Conservation (phyloP, 2,329 filamentous ascomycete species). For the Hypoxylon rubiginosum region DNA sequence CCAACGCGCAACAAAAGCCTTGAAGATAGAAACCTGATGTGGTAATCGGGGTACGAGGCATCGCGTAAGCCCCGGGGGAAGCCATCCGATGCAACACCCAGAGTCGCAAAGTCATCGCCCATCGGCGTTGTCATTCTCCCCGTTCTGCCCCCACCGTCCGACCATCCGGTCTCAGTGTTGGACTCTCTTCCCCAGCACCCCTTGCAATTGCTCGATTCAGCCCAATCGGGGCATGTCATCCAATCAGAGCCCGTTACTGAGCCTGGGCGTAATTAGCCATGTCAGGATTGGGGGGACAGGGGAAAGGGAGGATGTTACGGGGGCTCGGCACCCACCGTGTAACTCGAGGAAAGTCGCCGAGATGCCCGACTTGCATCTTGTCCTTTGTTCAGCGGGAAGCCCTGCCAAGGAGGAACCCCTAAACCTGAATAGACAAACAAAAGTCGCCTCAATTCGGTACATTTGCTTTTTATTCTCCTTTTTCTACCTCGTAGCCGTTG, state of each 20-base stretch:
- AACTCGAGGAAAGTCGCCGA: slow-evolving; percentile 4
- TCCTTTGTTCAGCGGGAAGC: neutral
- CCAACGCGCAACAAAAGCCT: neutral
- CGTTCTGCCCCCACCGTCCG: neutral
- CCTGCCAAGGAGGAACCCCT: too few relatives aligned
- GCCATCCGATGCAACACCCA: neutral
- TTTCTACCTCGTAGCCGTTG: neutral
- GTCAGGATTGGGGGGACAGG: too few relatives aligned
- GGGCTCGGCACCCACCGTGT: neutral
- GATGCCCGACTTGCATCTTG: slow-evolving; percentile 2
- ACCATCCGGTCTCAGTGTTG: neutral
- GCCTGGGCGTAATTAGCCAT: slow-evolving; percentile 6
- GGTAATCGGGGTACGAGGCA: slow-evolving; percentile 1
- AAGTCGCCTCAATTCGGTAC: neutral
- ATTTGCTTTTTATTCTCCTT: too few relatives aligned
- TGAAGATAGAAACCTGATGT: slow-evolving; percentile 17
- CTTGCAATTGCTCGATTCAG: slow-evolving; percentile 32
- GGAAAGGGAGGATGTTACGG: neutral
- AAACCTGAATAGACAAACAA: too few relatives aligned
- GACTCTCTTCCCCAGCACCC: slow-evolving; percentile 9
- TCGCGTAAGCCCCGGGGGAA: slow-evolving; percentile 7
- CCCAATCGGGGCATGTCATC: slow-evolving; percentile 8
- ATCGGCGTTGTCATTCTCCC: neutral
- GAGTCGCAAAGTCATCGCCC: neutral
- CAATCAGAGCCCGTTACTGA: slow-evolving; percentile 12